Evolutionary conservation across 2,329 filamentous ascomycete genomes (phyloP), one percentile per base, ranked within the genome.

Genomic region (Zymoseptoria ardabiliae): DNA sequence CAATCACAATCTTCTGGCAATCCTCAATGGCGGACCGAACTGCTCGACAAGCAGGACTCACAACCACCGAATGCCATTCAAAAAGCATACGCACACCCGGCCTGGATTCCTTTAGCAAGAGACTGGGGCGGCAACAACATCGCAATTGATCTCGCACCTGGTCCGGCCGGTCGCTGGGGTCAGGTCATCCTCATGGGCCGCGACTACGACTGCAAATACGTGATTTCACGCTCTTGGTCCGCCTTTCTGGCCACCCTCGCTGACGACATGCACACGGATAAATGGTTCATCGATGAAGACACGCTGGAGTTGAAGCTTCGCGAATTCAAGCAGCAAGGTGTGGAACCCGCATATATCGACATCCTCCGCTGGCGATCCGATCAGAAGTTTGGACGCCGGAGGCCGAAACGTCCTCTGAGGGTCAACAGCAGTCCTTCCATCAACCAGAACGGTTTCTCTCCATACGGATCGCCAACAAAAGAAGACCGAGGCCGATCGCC

Each of bases 121-220:
- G 94, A 99, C 74, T 99, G 94, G 94, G 94, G 94, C 73, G 94
- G 94, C 75, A 99, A 99, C 83, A 95, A 96, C 78, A 81, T 99
- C 70, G 93, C 92, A 19, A 85, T 97, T 53, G 94, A 99, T 74
- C 80, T 99, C 60, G 90, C 92, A 6, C 94, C 94, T 21, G 94
- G 94, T 2, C 90, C 93, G 9, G 83, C 84, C 53, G 94, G 94
- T 48, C 89, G 87, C 73, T 99, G 94, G 93, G 94, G 94, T 57
- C 94, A 99, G 74, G 85, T 99, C 65, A 96, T 99, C 69, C 82
- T 99, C 62, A 97, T 96, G 73, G 94, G 94, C 55, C 90, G 94
- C 61, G 94, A 99, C 77, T 99, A 96, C 76, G 94, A 99, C 73
- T 96, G 90, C 76, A 99, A 99, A 78, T 99, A 96, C 72, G 94